phyloP scores from a whole-genome alignment of 2,329 filamentous ascomycete genomes.

The Emericellopsis atlantica region DNA sequence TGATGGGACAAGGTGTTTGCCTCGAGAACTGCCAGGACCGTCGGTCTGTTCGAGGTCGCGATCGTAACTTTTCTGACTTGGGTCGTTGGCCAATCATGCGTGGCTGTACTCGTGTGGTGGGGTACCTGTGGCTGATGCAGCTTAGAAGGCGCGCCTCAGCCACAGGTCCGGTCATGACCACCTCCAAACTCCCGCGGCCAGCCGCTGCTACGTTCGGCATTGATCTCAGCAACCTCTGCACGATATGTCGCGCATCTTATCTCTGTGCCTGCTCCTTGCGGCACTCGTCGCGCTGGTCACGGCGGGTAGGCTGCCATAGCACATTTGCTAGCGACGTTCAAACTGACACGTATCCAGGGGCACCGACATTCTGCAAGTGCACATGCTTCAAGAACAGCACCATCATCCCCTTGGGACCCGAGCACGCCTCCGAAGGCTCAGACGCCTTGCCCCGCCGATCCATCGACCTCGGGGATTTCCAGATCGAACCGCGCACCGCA shows the following conservation, averaged over 20 bases:
- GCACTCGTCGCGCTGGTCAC: conserved; percentile 19
- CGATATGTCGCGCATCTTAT: conserved; percentile 26
- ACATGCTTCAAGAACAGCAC: conserved; percentile 59
- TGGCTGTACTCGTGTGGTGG: background rate
- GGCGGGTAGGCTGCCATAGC: conserved; percentile 15
- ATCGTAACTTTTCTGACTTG: conserved; percentile 1
- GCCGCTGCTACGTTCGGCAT: background rate
- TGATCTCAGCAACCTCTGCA: conserved; percentile 1
- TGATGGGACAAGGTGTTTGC: background rate
- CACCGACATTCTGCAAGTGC: conserved; percentile 57
- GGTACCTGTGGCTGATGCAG: background rate
- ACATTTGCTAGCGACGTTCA: background rate
- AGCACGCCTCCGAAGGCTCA: conserved; percentile 10
- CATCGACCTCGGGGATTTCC: conserved; percentile 1
- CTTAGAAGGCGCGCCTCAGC: background rate
- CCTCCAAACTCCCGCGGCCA: background rate
- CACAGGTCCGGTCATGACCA: background rate
- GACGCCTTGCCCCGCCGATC: background rate
- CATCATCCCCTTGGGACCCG: conserved; percentile 47
- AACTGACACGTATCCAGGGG: conserved; percentile 24
- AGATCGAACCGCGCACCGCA: conserved; percentile 3
- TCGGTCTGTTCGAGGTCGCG: background rate
- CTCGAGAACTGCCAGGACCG: background rate
- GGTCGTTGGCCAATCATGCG: background rate
- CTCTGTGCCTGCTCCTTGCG: conserved; percentile 22